Conservation (phyloP, 1,139 yeast species). For the Pneumocystis sp. region DNA sequence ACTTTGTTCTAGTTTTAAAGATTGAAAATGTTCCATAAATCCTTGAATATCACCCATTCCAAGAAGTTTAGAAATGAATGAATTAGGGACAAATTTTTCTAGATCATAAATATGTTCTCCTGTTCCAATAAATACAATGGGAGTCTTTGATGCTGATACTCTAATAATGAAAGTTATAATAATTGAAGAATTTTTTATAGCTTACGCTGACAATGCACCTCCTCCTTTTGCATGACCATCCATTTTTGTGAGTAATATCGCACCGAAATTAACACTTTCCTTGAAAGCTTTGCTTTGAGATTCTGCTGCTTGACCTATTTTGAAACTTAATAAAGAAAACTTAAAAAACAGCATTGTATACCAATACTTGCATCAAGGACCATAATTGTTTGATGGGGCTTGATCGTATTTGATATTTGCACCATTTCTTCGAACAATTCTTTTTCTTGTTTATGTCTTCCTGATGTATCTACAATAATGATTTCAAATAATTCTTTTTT, state of each 20-base stretch:
- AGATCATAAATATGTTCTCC: slow-evolving; percentile 94
- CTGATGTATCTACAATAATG: slow-evolving; percentile 93
- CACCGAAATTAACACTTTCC: slow-evolving; percentile 84
- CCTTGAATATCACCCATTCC: slow-evolving; percentile 96
- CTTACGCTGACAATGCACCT: slow-evolving; percentile 83
- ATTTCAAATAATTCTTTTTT: slow-evolving; percentile 83
- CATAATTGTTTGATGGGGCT: slow-evolving; percentile 91
- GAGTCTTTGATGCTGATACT: slow-evolving; percentile 92
- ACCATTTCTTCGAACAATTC: slow-evolving; percentile 89
- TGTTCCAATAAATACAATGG: slow-evolving; percentile 93
- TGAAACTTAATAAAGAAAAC: background rate
- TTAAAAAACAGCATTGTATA: background rate
- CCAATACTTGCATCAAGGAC: slow-evolving; percentile 84
- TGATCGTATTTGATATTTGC: slow-evolving; percentile 71
- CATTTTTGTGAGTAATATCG: slow-evolving; percentile 88
- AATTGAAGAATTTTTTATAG: background rate
- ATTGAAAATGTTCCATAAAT: slow-evolving; percentile 81
- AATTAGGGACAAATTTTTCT: slow-evolving; percentile 79
- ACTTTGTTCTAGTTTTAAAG: slow-evolving; percentile 77
- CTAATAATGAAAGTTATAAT: background rate
- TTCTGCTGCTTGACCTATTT: slow-evolving; percentile 85
- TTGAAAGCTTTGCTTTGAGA: slow-evolving; percentile 88
- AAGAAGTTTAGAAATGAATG: slow-evolving; percentile 72
- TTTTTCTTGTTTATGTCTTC: slow-evolving; percentile 92
- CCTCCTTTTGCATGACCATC: slow-evolving; percentile 99